Percentiles rank a stretch among this genome's conserved stretches.
These are phyloP conservation scores for Mycena belliarum DNA, from an alignment of 768 basidiomycete genomes.

Conservation along the genomic window DNA sequence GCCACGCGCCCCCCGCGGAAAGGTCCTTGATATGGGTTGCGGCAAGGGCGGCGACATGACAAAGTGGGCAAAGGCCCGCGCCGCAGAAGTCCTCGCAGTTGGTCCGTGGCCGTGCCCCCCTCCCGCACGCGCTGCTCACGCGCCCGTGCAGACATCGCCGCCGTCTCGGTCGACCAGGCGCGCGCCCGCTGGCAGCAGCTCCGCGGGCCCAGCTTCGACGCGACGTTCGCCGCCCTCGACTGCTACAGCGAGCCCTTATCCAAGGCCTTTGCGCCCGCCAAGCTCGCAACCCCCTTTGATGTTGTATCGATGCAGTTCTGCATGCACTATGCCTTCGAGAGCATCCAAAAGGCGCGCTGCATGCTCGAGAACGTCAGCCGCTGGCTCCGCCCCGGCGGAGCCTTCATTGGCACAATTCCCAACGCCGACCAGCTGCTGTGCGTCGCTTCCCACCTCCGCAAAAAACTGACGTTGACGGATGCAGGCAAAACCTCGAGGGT, in stretches of 20 bases:
- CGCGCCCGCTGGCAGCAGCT: constrained; percentile 61
- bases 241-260: constrained; percentile 80
- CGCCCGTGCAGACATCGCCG: constrained; percentile 72
- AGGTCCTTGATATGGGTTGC: constrained; percentile 94
- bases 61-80: constrained; percentile 90
- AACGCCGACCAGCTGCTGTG: constrained; percentile 85
- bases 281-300: constrained; percentile 76
- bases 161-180: constrained; percentile 89
- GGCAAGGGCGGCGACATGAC: constrained; percentile 98
- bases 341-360: constrained; percentile 77
- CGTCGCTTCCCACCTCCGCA: constrained; percentile 34
- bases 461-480: background rate
- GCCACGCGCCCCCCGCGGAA: constrained; percentile 45
- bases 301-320: constrained; percentile 99
- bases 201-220: constrained; percentile 62
- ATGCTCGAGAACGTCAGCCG: constrained; percentile 91
- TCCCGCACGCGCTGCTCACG: background rate
- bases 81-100: constrained; percentile 77
- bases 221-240: constrained; percentile 83
- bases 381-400: constrained; percentile 79
- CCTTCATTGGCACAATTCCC: constrained; percentile 97
- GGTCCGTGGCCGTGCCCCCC: constrained; percentile 46
- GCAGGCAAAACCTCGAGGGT: constrained; percentile 70
- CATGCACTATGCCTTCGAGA: constrained; percentile 99
- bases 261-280: constrained; percentile 62